Conservation (phyloP, 2,329 filamentous ascomycete genomes). For the Pestalotiopsis sp. region DNA sequence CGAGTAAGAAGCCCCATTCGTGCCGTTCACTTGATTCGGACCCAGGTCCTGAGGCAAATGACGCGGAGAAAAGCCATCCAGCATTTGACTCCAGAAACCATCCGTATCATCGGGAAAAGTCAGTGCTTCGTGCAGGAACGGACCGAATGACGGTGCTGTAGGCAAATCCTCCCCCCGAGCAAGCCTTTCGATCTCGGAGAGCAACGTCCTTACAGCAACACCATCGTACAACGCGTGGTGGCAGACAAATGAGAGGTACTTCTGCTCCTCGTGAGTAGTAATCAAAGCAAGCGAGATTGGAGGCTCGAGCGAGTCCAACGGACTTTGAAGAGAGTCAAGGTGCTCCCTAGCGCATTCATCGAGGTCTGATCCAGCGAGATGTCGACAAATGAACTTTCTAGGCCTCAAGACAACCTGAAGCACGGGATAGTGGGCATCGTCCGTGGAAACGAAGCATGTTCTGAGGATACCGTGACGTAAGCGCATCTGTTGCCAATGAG, state of each 20-base stretch:
- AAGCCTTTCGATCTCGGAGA: conserved; percentile 69
- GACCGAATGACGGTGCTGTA: conserved; percentile 56
- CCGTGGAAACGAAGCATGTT: conserved; percentile 73
- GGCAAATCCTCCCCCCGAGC: conserved; percentile 51
- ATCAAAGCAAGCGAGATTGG: conserved; percentile 50
- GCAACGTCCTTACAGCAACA: conserved; percentile 70
- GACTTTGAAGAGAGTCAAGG: conserved; percentile 36
- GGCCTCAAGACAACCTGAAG: conserved; percentile 69
- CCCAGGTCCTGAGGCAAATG: not conserved
- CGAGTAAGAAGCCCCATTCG: conserved; percentile 12
- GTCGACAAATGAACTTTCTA: conserved; percentile 44
- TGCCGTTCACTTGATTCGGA: conserved; percentile 2
- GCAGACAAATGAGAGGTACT: conserved; percentile 52
- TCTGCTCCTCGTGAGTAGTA: conserved; percentile 23
- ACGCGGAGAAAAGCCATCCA: conserved; percentile 42
- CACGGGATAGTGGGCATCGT: conserved; percentile 62
- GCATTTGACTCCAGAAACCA: conserved; percentile 69
- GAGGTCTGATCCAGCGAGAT: conserved; percentile 27
- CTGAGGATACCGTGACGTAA: conserved; percentile 75
- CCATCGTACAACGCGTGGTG: conserved; percentile 92
- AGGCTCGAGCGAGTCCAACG: conserved; percentile 46
- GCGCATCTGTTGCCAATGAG: conserved; percentile 65
- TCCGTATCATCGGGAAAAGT: conserved; percentile 51
- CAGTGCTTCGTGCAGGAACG: conserved; percentile 65
- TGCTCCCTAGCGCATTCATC: conserved; percentile 35